phyloP scores from a whole-genome alignment of 2,329 filamentous ascomycete genomes.

The Colletotrichum paranaense region DNA sequence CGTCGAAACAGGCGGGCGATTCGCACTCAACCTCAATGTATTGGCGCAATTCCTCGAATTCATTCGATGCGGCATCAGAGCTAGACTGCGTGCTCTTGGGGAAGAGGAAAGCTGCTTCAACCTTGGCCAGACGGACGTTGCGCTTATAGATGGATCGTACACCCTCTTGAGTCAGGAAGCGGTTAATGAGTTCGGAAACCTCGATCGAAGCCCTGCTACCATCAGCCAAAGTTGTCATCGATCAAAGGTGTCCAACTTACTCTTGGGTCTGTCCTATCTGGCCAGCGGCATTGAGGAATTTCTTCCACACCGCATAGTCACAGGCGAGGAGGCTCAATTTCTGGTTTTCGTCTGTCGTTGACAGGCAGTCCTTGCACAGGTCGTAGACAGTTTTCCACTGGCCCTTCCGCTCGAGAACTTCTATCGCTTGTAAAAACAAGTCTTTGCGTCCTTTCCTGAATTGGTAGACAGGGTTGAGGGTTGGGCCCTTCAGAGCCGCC shows the following conservation, averaged over 20 bases:
- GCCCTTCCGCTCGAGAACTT: slow-evolving; percentile 48
- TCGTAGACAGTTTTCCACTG: slow-evolving; percentile 57
- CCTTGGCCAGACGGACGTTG: slow-evolving; percentile 51
- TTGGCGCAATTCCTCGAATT: slow-evolving; percentile 44
- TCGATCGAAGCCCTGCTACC: slow-evolving; percentile 13
- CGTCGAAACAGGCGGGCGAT: slow-evolving; percentile 57
- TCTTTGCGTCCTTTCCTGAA: slow-evolving; percentile 60
- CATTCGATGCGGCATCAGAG: slow-evolving; percentile 25
- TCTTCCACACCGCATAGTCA: slow-evolving; percentile 55
- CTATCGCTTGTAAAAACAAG: slow-evolving; percentile 54
- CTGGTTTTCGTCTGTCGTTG: slow-evolving; percentile 48
- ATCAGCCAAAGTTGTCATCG: background rate
- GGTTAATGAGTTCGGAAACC: slow-evolving; percentile 24
- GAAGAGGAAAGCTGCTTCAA: slow-evolving; percentile 51
- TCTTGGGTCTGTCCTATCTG: slow-evolving; percentile 44
- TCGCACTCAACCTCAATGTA: slow-evolving; percentile 50
- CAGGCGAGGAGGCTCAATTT: slow-evolving; percentile 56
- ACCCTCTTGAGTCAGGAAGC: slow-evolving; percentile 22
- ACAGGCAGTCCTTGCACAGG: slow-evolving; percentile 57
- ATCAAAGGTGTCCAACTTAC: slow-evolving; percentile 42
- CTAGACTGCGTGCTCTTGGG: background rate
- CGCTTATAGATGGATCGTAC: slow-evolving; percentile 51
- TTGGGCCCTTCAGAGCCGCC: slow-evolving; percentile 50
- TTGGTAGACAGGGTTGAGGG: slow-evolving; percentile 56
- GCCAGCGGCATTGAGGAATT: slow-evolving; percentile 52